Percentiles rank a stretch among this genome's conserved stretches.
These are phyloP conservation scores for Russula sp. DNA, from an alignment of 768 basidiomycete genomes.

Conservation along the genomic window DNA sequence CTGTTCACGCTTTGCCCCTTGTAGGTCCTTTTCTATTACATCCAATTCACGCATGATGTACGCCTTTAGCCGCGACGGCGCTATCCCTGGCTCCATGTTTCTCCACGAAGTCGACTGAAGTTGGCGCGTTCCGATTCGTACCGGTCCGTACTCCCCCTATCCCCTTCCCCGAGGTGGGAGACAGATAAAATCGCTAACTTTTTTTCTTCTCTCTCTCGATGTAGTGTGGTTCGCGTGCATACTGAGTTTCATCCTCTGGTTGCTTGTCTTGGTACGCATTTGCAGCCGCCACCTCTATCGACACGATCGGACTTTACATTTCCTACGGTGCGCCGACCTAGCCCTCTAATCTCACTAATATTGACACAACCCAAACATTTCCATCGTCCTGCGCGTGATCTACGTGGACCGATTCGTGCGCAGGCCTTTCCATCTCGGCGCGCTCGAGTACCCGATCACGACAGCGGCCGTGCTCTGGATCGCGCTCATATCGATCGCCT, in stretches of 20 bases:
- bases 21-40: slow-evolving; percentile 66
- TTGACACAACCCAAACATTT: slow-evolving; percentile 41
- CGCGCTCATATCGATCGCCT: slow-evolving; percentile 62
- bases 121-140: slow-evolving; percentile 60
- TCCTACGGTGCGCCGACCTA: slow-evolving; percentile 49
- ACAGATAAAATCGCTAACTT: not conserved
- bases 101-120: slow-evolving; percentile 56
- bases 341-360: not conserved
- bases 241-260: slow-evolving; percentile 55
- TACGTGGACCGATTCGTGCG: slow-evolving; percentile 53
- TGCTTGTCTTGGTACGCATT: slow-evolving; percentile 73
- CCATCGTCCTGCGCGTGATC: slow-evolving; percentile 60
- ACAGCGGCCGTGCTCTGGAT: slow-evolving; percentile 61
- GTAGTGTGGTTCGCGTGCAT: slow-evolving; percentile 75
- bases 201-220: not conserved
- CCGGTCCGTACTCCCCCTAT: slow-evolving; percentile 38
- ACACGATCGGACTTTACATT: slow-evolving; percentile 71
- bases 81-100: slow-evolving; percentile 60
- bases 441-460: slow-evolving; percentile 55
- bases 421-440: slow-evolving; percentile 68
- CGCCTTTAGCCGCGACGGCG: slow-evolving; percentile 71
- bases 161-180: not conserved
- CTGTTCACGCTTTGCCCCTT: not conserved
- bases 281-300: slow-evolving; percentile 48
- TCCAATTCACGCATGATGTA: slow-evolving; percentile 83